A percentile compares a stretch with the other conserved stretches of the same genome.
Evolutionary conservation across 2,329 filamentous ascomycete species (phyloP).

Genomic region (Balansia obtecta): DNA sequence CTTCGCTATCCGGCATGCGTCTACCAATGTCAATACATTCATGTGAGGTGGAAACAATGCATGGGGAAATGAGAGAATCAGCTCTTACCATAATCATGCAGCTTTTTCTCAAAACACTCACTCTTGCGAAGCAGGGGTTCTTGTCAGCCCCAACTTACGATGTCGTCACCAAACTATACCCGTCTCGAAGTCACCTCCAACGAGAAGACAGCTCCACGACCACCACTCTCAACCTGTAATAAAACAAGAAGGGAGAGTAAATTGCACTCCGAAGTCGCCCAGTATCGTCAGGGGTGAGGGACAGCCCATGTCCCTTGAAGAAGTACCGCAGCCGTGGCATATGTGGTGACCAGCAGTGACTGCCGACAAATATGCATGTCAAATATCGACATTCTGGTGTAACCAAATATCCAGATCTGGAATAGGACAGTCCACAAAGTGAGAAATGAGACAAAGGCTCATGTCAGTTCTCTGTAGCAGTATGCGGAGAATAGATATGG

Average conservation of each 20-base stretch:
- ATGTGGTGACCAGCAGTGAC: constrained; percentile 10
- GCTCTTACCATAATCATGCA: not conserved
- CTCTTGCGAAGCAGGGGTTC: not conserved
- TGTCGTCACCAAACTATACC: not conserved
- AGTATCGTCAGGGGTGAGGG: not conserved
- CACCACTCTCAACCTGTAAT: not conserved
- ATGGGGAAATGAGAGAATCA: not conserved
- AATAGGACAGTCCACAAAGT: not conserved
- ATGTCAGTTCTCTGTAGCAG: not conserved
- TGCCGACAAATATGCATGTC: constrained; percentile 10
- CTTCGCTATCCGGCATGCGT: not conserved
- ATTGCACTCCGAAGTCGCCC: not conserved
- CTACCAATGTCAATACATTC: constrained; percentile 1
- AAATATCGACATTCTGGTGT: not conserved
- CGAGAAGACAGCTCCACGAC: too few species aligned
- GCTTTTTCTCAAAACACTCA: not conserved
- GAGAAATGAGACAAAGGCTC: not conserved
- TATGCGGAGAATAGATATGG: too few species aligned
- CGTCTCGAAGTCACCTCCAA: too few species aligned
- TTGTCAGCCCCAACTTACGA: not conserved
- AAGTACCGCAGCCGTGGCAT: constrained; percentile 6
- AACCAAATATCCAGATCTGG: not conserved
- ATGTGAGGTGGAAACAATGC: constrained; percentile 5
- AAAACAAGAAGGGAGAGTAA: not conserved
- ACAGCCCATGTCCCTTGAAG: not conserved